Base-by-base conservation (phyloP, 1,284 basidiomycete species). In the Moesziomyces antarcticus region DNA sequence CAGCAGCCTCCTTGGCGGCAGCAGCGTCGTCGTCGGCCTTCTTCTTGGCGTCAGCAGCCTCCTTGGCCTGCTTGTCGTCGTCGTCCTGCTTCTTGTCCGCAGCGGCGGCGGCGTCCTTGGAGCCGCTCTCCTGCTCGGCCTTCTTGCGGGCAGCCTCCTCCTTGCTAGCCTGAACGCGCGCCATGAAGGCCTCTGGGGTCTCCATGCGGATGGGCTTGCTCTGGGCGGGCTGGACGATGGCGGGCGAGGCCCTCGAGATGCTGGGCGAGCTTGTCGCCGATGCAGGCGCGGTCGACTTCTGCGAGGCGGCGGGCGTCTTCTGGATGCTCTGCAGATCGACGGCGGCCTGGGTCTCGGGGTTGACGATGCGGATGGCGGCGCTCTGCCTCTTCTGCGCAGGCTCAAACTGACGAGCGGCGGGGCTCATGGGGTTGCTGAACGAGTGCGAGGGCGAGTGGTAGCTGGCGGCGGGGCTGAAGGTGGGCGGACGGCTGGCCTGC, bases 341-440 rank as follows among this genome's bases (percentile, higher is more conserved):
- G 35, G 79, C 68, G 18, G 80, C 68, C 57, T 82, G 77, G n/a
- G 82, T 84, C 47, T 82, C 78, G 21, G 82, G 82, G 67, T 84
- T 82, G 49, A 84, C 82, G 52, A 84, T 84, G 48, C 75, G 76
- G 49, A 84, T 81, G 33, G 82, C 82, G 48, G 76, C 78, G 66
- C 78, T 81, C 53, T 68, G 69, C 30, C 80, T 68, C 77, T 82
- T 83, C 48, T 75, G 72, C 56, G 70, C 65, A 18, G 81, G 81
- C 73, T 83, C 82, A 53, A 84, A 84, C 50, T 80, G 74, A 24
- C 79, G 74, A 18, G 82, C 82, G 27, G 81, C 63, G 8, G 81
- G 78, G 55, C 80, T 84, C 81, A 82, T 84, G 21, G 80, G 65
- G 60, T 77, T 78, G 65, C 64, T 67, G 62, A 80, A 78, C 35